Conservation (phyloP, 768 basidiomycete species). For the Hericium rajendrae region DNA sequence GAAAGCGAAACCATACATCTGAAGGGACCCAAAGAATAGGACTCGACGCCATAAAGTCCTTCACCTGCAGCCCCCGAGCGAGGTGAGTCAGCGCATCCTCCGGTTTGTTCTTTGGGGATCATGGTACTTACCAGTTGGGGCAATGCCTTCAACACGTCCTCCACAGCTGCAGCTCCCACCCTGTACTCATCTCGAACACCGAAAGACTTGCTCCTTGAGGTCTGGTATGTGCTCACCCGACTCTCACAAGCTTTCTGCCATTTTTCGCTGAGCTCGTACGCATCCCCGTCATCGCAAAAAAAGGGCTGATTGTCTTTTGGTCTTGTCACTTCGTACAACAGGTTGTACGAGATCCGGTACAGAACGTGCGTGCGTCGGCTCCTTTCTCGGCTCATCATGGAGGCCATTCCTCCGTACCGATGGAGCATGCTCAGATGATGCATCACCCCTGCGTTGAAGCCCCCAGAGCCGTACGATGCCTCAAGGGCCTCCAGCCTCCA, state of each 20-base stretch:
- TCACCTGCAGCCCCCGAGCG: background rate
- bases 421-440: background rate
- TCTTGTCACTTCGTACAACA: background rate
- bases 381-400: background rate
- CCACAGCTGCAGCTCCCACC: background rate
- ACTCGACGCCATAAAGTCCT: background rate
- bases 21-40: background rate
- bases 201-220: background rate
- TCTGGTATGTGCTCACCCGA: background rate
- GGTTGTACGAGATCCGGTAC: background rate
- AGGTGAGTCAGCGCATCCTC: background rate
- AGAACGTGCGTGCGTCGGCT: background rate
- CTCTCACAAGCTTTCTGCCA: background rate
- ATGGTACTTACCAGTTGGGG: background rate
- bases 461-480: background rate
- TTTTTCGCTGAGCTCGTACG: background rate
- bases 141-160: background rate
- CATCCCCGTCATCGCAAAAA: background rate
- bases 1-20: background rate
- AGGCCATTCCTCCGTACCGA: background rate
- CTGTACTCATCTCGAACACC: background rate
- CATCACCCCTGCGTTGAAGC: background rate
- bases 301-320: background rate
- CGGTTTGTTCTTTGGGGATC: background rate
- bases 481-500: background rate